Evolutionary conservation across 192 early-diverging fungal species (phyloP), one percentile per base, ranked within the genome.

Genomic region (Dimargaris xerosporica): DNA sequence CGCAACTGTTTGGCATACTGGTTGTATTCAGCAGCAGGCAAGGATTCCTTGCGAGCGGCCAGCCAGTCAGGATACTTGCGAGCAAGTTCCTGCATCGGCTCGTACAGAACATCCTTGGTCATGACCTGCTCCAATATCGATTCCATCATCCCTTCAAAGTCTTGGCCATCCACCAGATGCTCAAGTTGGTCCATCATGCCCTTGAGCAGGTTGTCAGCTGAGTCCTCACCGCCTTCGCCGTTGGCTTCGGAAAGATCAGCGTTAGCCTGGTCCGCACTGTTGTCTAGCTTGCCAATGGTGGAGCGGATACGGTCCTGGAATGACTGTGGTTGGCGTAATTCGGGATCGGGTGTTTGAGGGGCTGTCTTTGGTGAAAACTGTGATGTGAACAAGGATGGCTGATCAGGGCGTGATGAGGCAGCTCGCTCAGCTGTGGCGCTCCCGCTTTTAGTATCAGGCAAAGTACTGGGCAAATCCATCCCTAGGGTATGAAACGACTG

Each of bases 61-160:
- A 99, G 70, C 79, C 90, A 99, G 69, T 78, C 75, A 23, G 96
- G 95, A 54, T 99, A 99, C 83, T 85, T 88, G 16, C 62, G 69
- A 25, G 81, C 79, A 54, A 99, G 73, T 46, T 99, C 94, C 73
- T 87, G 89, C 78, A 99, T 91, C 12, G 94, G 94, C 71, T 98
- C 94, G 73, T 93, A 89, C 48, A 99, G 74, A 26, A 97, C 75
- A 31, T 96, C 94, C 65, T 91, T 94, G 45, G 85, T 85, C 84
- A 95, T 89, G 41, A 99, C 72, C 71, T 94, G 82, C 46, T 88
- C 81, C 79, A 99, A 89, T 67, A 98, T 84, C 17, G 82, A 82
- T 64, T 90, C 90, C 7, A 98, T 82, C 63, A 93, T 78, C 29
- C 85, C 78, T 63, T 93, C 86, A 67, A 96, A 87, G 54, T 92